Conservation (phyloP, 768 basidiomycete species). For the Exsudoporus frostii region DNA sequence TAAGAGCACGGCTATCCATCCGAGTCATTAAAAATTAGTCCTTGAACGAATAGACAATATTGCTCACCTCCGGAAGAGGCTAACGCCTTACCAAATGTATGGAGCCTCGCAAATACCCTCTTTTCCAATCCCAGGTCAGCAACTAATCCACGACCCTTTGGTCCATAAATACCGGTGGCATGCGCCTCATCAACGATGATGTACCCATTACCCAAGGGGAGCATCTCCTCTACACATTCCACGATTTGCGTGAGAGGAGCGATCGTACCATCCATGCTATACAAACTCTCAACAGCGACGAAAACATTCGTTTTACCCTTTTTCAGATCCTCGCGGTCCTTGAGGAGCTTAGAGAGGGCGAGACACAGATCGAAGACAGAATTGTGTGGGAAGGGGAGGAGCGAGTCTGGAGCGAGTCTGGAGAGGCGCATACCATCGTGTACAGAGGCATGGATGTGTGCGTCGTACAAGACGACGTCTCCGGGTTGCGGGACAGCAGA, state of each 20-base stretch:
- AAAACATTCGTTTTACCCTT: slow-evolving; percentile 55
- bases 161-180: slow-evolving; percentile 86
- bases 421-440: slow-evolving; percentile 84
- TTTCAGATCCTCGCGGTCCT: slow-evolving; percentile 35
- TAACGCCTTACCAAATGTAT: slow-evolving; percentile 93
- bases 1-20: slow-evolving; percentile 64
- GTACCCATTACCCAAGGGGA: slow-evolving; percentile 64
- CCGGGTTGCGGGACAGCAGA: slow-evolving; percentile 71
- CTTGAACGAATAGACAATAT: not conserved
- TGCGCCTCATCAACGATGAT: slow-evolving; percentile 93
- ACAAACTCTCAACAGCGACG: slow-evolving; percentile 83
- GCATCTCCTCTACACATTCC: slow-evolving; percentile 53
- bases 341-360: slow-evolving; percentile 41
- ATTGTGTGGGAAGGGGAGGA: slow-evolving; percentile 70
- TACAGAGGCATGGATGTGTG: slow-evolving; percentile 86
- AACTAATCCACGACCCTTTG: slow-evolving; percentile 72
- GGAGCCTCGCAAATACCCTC: slow-evolving; percentile 71
- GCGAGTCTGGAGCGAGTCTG: slow-evolving; percentile 38
- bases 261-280: slow-evolving; percentile 96
- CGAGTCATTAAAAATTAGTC: not conserved
- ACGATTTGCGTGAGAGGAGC: slow-evolving; percentile 70
- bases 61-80: slow-evolving; percentile 80
- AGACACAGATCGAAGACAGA: slow-evolving; percentile 48
- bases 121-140: slow-evolving; percentile 65
- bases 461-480: slow-evolving; percentile 81